Conservation (phyloP, 2,329 filamentous ascomycete species). For the Colletotrichum sansevieriae region DNA sequence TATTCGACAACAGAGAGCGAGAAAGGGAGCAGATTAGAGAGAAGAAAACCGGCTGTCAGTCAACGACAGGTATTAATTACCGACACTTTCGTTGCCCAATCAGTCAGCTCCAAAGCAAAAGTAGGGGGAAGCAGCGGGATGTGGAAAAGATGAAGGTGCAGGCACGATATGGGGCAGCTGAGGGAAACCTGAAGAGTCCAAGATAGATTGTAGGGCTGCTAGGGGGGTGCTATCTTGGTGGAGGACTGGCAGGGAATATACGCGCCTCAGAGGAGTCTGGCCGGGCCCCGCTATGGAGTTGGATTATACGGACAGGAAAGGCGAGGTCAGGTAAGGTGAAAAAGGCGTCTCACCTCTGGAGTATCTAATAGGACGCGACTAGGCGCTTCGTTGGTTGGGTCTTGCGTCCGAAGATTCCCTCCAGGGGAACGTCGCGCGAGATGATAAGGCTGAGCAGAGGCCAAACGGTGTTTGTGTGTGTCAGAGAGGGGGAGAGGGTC, state of each 20-base stretch:
- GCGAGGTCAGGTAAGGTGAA: not conserved
- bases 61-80: conserved; percentile 16
- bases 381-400: conserved; percentile 17
- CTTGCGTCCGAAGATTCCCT: conserved; percentile 6
- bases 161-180: conserved; percentile 32
- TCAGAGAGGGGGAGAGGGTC: not conserved
- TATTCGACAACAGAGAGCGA: conserved; percentile 11
- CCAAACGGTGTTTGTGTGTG: no score
- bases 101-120: conserved; percentile 8
- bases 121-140: conserved; percentile 16
- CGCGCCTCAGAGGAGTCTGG: conserved; percentile 6
- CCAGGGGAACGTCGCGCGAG: conserved; percentile 18
- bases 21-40: not conserved
- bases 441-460: conserved; percentile 26
- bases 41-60: conserved; percentile 1
- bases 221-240: conserved; percentile 24
- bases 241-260: conserved; percentile 20
- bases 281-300: conserved; percentile 5
- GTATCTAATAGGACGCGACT: not conserved
- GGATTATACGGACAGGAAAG: no score
- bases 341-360: not conserved
- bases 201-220: conserved; percentile 33
- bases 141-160: conserved; percentile 9
- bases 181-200: not conserved
- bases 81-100: conserved; percentile 17